Conservation (phyloP, 345 rosid species). For the Bruguiera gymnorhiza region DNA sequence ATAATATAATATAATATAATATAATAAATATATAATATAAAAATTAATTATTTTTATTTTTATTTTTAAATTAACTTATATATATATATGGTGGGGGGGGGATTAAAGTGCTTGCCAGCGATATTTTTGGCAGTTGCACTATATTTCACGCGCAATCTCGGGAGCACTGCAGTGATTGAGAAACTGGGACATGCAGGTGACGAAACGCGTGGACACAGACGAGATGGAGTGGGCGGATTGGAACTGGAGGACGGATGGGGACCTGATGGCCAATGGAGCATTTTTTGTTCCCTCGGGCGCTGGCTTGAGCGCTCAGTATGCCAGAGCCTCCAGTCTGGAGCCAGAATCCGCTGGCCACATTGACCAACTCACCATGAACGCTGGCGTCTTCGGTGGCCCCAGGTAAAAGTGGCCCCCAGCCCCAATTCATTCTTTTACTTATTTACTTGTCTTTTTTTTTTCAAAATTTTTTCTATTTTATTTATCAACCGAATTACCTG, state of each 20-base stretch:
- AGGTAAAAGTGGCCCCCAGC: constrained; percentile 38
- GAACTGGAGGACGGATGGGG: constrained; percentile 99
- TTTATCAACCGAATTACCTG: constrained; percentile 18
- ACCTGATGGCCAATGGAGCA: constrained; percentile 84
- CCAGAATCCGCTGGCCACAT: constrained; percentile 62
- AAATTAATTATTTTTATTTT: no score
- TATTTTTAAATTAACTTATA: no score
- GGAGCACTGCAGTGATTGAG: not conserved
- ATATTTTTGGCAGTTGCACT: not conserved
- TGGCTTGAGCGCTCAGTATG: constrained; percentile 54
- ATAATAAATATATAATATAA: no score
- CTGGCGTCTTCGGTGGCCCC: constrained; percentile 74
- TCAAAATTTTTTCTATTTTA: not conserved
- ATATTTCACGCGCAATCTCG: not conserved
- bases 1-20: no score
- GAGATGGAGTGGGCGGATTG: constrained; percentile 67
- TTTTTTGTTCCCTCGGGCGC: constrained; percentile 92
- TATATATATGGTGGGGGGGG: no score
- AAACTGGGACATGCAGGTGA: constrained; percentile 46
- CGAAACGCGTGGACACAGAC: constrained; percentile 79
- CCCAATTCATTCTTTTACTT: not conserved
- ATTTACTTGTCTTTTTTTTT: not conserved
- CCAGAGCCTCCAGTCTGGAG: constrained; percentile 72
- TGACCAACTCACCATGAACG: constrained; percentile 63
- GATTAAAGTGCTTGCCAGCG: constrained; percentile 9